Evolutionary conservation across 2,329 filamentous ascomycete species (phyloP).

Genomic region (Colletotrichum sp.): DNA sequence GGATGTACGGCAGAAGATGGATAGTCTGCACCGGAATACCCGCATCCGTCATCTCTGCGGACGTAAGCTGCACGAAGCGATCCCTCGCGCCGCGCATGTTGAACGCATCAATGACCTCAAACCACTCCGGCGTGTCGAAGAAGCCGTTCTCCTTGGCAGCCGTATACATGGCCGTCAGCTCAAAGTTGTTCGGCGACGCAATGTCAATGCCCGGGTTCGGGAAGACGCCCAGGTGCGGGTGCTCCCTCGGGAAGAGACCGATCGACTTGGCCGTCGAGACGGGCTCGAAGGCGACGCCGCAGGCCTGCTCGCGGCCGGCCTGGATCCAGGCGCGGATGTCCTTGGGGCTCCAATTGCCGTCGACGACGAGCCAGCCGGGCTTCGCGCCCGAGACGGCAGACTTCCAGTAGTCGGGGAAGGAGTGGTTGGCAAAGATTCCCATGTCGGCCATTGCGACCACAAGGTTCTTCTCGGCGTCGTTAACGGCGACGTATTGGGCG

Average conservation of each 20-base stretch:
- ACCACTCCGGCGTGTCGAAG: conserved; percentile 78
- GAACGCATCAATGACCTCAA: conserved; percentile 77
- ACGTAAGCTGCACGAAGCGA: conserved; percentile 73
- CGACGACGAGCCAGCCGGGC: conserved; percentile 82
- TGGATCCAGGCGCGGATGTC: conserved; percentile 72
- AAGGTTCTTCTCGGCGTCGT: conserved; percentile 82
- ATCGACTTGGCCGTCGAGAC: conserved; percentile 83
- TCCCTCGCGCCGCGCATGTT: conserved; percentile 74
- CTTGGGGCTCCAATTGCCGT: conserved; percentile 80
- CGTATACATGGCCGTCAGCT: conserved; percentile 79
- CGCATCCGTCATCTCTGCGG: conserved; percentile 70
- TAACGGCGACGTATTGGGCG: conserved; percentile 90
- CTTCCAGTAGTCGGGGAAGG: conserved; percentile 63
- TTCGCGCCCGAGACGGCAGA: conserved; percentile 58
- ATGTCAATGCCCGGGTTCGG: conserved; percentile 72
- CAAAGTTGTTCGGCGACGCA: conserved; percentile 81
- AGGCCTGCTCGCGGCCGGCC: conserved; percentile 59
- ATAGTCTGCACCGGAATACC: conserved; percentile 85
- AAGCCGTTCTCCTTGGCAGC: conserved; percentile 70
- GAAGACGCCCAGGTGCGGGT: conserved; percentile 54
- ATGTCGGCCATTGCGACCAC: conserved; percentile 97
- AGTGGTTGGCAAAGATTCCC: conserved; percentile 73
- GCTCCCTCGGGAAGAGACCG: conserved; percentile 63
- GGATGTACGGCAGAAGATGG: conserved; percentile 87
- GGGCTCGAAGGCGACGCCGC: conserved; percentile 81